Conservation (phyloP, 768 basidiomycete genomes). For the Boletus edulis region DNA sequence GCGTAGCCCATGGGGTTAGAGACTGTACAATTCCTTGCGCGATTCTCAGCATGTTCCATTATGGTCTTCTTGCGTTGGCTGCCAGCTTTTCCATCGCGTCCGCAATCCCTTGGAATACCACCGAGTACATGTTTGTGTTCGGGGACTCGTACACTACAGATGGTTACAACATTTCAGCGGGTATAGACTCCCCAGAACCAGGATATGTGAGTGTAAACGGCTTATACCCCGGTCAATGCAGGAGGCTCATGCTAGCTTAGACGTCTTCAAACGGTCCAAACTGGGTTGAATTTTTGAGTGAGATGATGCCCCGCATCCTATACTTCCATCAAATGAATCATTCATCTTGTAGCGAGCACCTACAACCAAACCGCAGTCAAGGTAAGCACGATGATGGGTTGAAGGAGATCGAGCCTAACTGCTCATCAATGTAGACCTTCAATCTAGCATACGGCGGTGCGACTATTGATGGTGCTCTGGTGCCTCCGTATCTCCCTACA, state of each 20-base stretch:
- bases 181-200: constrained; percentile 50
- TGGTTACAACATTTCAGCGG: constrained; percentile 58
- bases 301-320: constrained; percentile 3
- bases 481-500: constrained; percentile 49
- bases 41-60: constrained; percentile 11
- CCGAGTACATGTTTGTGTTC: constrained; percentile 56
- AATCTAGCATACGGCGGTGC: constrained; percentile 69
- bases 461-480: constrained; percentile 58
- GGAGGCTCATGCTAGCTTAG: constrained; percentile 27
- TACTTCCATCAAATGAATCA: neutral
- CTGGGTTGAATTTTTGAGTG: constrained; percentile 57
- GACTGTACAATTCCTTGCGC: neutral
- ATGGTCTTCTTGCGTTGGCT: neutral
- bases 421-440: constrained; percentile 42
- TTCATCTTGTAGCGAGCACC: constrained; percentile 34
- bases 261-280: constrained; percentile 62
- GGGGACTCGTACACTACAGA: constrained; percentile 63
- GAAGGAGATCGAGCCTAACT: neutral
- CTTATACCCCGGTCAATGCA: neutral
- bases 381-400: constrained; percentile 25
- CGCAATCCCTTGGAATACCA: constrained; percentile 47
- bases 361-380: constrained; percentile 56
- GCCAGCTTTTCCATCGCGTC: constrained; percentile 2
- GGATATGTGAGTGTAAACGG: constrained; percentile 41
- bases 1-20: neutral